Percentiles rank a stretch among this genome's conserved stretches.
Conservation (phyloP, 768 basidiomycete species). For the Lactifluus volemus region DNA sequence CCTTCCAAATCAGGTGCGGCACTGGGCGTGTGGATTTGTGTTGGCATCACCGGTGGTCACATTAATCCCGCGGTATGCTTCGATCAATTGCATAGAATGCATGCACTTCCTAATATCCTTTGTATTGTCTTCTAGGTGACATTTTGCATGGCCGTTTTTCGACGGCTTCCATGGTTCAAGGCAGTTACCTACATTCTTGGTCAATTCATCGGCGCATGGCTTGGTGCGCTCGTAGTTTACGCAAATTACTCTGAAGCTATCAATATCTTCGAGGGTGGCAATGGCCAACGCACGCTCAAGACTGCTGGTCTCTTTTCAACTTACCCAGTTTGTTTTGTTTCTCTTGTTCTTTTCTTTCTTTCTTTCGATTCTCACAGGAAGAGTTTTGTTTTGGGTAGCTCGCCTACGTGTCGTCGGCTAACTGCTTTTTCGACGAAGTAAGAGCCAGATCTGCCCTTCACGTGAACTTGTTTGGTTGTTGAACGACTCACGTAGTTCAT, state of each 20-base stretch:
- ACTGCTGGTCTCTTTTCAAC: constrained; percentile 55
- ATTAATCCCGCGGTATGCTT: constrained; percentile 28
- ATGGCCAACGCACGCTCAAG: constrained; percentile 42
- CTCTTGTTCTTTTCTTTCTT: neutral
- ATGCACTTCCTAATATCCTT: neutral
- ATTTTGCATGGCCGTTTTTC: constrained; percentile 54
- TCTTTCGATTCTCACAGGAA: neutral
- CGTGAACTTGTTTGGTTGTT: neutral
- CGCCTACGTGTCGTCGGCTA: constrained; percentile 34
- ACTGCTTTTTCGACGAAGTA: constrained; percentile 40
- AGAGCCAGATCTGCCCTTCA: neutral
- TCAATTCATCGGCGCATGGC: constrained; percentile 52
- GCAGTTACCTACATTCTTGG: constrained; percentile 60
- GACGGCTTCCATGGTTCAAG: constrained; percentile 73
- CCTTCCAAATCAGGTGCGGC: constrained; percentile 34
- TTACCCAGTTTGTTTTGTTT: constrained; percentile 47
- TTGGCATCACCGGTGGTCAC: constrained; percentile 65
- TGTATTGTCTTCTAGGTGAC: constrained; percentile 43
- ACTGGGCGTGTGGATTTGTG: constrained; percentile 60
- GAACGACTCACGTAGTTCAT: constrained; percentile 35
- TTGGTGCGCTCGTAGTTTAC: constrained; percentile 50
- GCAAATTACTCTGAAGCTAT: constrained; percentile 61
- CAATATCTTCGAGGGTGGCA: constrained; percentile 51
- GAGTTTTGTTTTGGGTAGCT: constrained; percentile 22
- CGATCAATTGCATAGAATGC: neutral